Evolutionary conservation across 2,329 filamentous ascomycete genomes (phyloP).

Genomic region (Pseudocercospora crystallina): DNA sequence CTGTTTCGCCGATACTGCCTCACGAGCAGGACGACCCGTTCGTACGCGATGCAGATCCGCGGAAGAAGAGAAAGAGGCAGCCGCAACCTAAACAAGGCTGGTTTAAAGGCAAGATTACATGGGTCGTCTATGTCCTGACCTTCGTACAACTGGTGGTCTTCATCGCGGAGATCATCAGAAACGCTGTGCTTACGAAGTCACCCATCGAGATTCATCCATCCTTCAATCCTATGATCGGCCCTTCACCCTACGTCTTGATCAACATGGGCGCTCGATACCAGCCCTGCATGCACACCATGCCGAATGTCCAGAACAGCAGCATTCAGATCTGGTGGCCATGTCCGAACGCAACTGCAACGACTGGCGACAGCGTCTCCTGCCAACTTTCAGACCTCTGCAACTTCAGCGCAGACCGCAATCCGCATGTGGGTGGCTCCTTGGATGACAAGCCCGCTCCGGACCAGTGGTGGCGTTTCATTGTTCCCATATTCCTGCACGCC

Average conservation of each 20-base stretch:
- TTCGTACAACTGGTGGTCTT: conserved; percentile 79
- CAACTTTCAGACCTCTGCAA: conserved; percentile 79
- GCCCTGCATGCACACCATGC: conserved; percentile 88
- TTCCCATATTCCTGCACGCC: conserved; percentile 92
- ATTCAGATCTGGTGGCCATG: conserved; percentile 67
- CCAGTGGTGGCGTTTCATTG: conserved; percentile 96
- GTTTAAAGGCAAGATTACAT: conserved; percentile 64
- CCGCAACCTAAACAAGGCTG: conserved; percentile 47
- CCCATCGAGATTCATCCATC: conserved; percentile 75
- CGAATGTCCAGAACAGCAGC: conserved; percentile 56
- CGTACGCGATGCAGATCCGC: conserved; percentile 35
- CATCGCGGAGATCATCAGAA: conserved; percentile 81
- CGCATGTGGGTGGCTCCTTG: conserved; percentile 49
- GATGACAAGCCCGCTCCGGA: conserved; percentile 68
- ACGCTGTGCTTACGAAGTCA: conserved; percentile 73
- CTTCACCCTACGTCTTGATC: conserved; percentile 84
- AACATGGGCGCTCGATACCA: conserved; percentile 94
- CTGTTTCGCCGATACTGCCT: conserved; percentile 41
- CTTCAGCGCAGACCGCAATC: conserved; percentile 73
- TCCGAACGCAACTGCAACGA: conserved; percentile 69
- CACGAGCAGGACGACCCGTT: conserved; percentile 42
- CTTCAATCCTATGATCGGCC: conserved; percentile 98
- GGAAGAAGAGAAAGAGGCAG: conserved; percentile 22
- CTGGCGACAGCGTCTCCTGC: conserved; percentile 60
- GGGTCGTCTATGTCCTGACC: conserved; percentile 80